These are phyloP conservation scores for Chaetomium tenue DNA, from an alignment of 495 filamentous ascomycete genomes.

Conservation along the genomic window DNA sequence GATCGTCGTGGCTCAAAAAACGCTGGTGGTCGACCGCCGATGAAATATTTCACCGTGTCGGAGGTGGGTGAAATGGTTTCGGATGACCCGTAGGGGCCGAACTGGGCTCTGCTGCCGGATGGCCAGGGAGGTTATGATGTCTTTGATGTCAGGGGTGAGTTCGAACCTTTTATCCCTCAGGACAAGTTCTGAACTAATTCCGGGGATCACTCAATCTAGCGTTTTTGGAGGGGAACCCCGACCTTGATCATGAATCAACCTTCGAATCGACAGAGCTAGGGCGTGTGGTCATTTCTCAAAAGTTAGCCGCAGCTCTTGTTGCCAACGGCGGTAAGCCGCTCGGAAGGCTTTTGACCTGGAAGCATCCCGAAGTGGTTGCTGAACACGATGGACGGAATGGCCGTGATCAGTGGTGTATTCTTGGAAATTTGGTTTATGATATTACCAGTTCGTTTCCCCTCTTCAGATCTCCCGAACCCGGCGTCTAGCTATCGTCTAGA, in stretches of 20 bases:
- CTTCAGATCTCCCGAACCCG: too few species aligned
- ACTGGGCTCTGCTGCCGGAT: slow-evolving; percentile 13
- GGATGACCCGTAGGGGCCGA: not conserved
- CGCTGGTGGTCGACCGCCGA: not conserved
- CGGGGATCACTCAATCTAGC: not conserved
- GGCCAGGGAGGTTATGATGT: slow-evolving; percentile 8
- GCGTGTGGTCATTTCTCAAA: not conserved
- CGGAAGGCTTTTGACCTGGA: slow-evolving; percentile 13
- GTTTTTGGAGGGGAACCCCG: not conserved
- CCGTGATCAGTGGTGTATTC: slow-evolving; percentile 10
- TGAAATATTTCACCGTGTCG: slow-evolving; percentile 8
- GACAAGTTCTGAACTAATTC: not conserved
- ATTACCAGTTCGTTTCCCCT: slow-evolving; percentile 12
- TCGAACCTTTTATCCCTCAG: not conserved
- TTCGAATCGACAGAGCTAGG: slow-evolving; percentile 3
- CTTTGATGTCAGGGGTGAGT: slow-evolving; percentile 12
- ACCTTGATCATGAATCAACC: not conserved
- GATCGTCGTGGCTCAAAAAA: not conserved
- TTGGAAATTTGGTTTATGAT: slow-evolving; percentile 15
- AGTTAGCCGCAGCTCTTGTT: not conserved
- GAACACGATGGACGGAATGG: slow-evolving; percentile 16
- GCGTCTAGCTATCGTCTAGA: not conserved
- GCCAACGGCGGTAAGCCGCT: not conserved
- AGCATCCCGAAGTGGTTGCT: not conserved
- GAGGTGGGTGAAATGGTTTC: slow-evolving; percentile 14